Evolutionary conservation across 2,329 filamentous ascomycete genomes (phyloP).

Genomic region (Alternaria hordeiaustralica): DNA sequence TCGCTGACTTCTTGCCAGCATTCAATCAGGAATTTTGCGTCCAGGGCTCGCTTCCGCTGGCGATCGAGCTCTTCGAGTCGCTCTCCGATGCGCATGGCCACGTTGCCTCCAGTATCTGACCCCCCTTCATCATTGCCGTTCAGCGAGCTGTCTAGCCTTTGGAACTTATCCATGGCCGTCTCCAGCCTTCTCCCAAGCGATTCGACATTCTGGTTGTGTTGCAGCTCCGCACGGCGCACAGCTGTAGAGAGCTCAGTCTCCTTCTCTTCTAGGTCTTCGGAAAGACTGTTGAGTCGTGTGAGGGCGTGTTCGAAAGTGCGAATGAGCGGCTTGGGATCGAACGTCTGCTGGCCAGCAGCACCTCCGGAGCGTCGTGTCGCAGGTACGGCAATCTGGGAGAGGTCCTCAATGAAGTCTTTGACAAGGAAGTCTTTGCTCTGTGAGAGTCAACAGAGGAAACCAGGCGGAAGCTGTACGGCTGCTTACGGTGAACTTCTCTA

Average conservation of each 20-base stretch:
- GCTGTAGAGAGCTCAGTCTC: conserved; percentile 91
- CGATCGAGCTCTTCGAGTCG: conserved; percentile 91
- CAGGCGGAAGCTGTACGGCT: neutral
- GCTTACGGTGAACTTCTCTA: conserved; percentile 71
- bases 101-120: conserved; percentile 73
- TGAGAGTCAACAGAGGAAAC: conserved; percentile 13
- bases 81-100: conserved; percentile 94
- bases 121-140: conserved; percentile 67
- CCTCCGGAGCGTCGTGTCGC: conserved; percentile 78
- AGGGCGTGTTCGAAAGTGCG: conserved; percentile 85
- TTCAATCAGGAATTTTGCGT: conserved; percentile 93
- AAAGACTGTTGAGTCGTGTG: conserved; percentile 71
- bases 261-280: conserved; percentile 83
- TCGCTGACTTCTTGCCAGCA: conserved; percentile 97
- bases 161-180: conserved; percentile 89
- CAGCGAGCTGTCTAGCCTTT: conserved; percentile 83
- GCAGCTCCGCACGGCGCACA: conserved; percentile 86
- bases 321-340: conserved; percentile 96
- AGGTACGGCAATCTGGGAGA: conserved; percentile 85
- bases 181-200: conserved; percentile 88
- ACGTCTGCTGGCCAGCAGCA: conserved; percentile 56
- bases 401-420: conserved; percentile 92
- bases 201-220: conserved; percentile 90
- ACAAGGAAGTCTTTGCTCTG: conserved; percentile 83
- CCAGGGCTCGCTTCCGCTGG: conserved; percentile 85